These are phyloP conservation scores for Malassezia pachydermatis DNA, from an alignment of 1,284 basidiomycete genomes.

Conservation along the genomic window DNA sequence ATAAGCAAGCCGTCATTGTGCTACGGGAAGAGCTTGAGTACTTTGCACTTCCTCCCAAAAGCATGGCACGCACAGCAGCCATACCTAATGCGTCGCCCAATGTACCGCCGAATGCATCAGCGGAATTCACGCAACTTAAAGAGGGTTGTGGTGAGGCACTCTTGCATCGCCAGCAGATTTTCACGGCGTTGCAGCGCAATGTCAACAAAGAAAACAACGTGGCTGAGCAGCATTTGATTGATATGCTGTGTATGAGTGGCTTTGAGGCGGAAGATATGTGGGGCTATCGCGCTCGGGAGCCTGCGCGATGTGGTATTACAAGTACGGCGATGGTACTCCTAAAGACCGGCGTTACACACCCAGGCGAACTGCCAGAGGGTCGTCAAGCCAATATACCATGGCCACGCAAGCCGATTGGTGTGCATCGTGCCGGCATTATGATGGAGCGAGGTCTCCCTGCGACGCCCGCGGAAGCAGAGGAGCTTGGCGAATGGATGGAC, in stretches of 20 bases:
- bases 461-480: slow-evolving; percentile 13
- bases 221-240: slow-evolving; percentile 96
- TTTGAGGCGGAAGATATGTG: slow-evolving; percentile 92
- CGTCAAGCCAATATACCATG: slow-evolving; percentile 3
- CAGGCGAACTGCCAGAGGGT: slow-evolving; percentile 52
- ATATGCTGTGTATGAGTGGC: slow-evolving; percentile 99
- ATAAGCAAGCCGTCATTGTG: slow-evolving; percentile 96
- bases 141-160: slow-evolving; percentile 63
- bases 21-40: slow-evolving; percentile 96
- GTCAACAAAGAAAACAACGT: slow-evolving; percentile 99
- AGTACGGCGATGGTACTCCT: slow-evolving; percentile 93
- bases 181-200: slow-evolving; percentile 93
- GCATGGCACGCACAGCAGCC: background rate
- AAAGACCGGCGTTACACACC: slow-evolving; percentile 87
- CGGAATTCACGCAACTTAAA: slow-evolving; percentile 24
- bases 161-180: slow-evolving; percentile 81
- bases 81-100: background rate
- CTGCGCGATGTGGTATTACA: slow-evolving; percentile 88
- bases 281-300: slow-evolving; percentile 93
- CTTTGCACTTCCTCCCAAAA: slow-evolving; percentile 68
- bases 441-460: slow-evolving; percentile 15
- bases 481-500: slow-evolving; percentile 17
- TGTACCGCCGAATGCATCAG: slow-evolving; percentile 6
- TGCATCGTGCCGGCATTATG: slow-evolving; percentile 10
- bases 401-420: slow-evolving; percentile 11